phyloP scores from a whole-genome alignment of 2,329 filamentous ascomycete genomes.

The Tolypocladium paradoxum region DNA sequence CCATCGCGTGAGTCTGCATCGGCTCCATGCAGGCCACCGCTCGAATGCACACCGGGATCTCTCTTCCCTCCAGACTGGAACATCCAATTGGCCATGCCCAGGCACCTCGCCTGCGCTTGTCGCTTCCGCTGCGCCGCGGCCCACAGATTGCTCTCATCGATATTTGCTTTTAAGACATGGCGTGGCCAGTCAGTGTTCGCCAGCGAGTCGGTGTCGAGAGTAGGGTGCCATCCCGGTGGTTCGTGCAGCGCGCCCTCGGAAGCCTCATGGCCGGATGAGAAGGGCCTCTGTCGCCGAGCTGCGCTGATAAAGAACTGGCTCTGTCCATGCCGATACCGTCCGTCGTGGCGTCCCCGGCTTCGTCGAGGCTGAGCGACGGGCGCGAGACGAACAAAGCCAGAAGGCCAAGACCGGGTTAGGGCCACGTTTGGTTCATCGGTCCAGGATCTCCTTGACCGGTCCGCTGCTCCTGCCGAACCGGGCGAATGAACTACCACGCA shows the following conservation, averaged over 20 bases:
- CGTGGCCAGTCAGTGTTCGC: neutral
- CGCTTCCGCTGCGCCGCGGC: slow-evolving; percentile 2
- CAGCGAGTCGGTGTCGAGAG: slow-evolving; percentile 1
- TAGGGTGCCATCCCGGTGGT: neutral
- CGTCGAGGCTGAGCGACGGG: neutral
- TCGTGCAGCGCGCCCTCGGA: slow-evolving; percentile 1
- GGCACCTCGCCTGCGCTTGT: neutral
- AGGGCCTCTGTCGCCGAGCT: neutral
- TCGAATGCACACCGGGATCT: slow-evolving; percentile 3
- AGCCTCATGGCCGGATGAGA: neutral
- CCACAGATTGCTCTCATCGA: neutral
- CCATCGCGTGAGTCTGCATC: slow-evolving; percentile 1
- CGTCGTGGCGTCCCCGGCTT: neutral
- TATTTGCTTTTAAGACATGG: slow-evolving; percentile 6
- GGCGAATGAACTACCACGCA: slow-evolving; percentile 1
- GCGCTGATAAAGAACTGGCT: neutral
- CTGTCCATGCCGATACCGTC: neutral
- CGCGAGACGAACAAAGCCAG: neutral
- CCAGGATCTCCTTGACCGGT: slow-evolving; percentile 4
- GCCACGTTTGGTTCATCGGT: neutral
- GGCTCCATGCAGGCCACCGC: slow-evolving; percentile 1
- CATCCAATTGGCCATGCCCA: slow-evolving; percentile 1
- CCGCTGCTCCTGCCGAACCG: neutral
- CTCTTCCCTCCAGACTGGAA: neutral
- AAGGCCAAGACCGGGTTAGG: neutral